phyloP scores from a whole-genome alignment of 1,139 yeast genomes.

The Zhuliangozyma parablackwelliae region DNA sequence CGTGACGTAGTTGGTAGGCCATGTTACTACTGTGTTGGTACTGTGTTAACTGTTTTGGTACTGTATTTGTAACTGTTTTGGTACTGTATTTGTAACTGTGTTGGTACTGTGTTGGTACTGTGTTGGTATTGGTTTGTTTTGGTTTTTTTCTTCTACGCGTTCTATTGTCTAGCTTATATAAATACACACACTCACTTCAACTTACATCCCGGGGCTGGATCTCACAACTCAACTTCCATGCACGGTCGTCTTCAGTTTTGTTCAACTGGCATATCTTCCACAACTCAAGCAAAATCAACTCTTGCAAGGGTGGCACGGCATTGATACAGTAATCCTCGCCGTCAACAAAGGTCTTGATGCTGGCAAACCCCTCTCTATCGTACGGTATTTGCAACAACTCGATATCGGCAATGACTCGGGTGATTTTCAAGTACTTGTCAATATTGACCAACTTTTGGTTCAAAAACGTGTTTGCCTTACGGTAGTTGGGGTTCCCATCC shows the following conservation, averaged over 20 bases:
- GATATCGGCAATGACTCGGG: constrained; percentile 71
- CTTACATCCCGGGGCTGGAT: constrained; percentile 38
- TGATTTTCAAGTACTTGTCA: constrained; percentile 74
- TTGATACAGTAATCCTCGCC: constrained; percentile 30
- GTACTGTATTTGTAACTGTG: too few relatives aligned
- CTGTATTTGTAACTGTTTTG: too few relatives aligned
- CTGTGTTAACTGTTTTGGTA: too few relatives aligned
- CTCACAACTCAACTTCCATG: constrained; percentile 65
- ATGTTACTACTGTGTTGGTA: too few relatives aligned
- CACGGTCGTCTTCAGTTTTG: constrained; percentile 58
- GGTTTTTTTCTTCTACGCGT: too few relatives aligned
- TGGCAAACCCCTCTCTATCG: constrained; percentile 2
- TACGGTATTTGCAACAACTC: constrained; percentile 75
- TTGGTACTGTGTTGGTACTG: too few relatives aligned
- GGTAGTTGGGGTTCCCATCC: constrained; percentile 77
- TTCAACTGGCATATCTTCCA: constrained; percentile 67
- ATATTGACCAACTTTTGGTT: constrained; percentile 67
- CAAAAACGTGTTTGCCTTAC: constrained; percentile 57
- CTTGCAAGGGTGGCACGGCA: constrained; percentile 52
- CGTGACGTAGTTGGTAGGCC: too few relatives aligned
- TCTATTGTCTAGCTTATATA: too few relatives aligned
- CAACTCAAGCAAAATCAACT: constrained; percentile 59
- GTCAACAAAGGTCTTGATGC: background rate
- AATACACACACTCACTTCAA: too few relatives aligned
- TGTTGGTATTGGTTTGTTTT: too few relatives aligned